Evolutionary conservation across 164 flowering plant genomes (phyloP).

Genomic region (Vitis amurensis): DNA sequence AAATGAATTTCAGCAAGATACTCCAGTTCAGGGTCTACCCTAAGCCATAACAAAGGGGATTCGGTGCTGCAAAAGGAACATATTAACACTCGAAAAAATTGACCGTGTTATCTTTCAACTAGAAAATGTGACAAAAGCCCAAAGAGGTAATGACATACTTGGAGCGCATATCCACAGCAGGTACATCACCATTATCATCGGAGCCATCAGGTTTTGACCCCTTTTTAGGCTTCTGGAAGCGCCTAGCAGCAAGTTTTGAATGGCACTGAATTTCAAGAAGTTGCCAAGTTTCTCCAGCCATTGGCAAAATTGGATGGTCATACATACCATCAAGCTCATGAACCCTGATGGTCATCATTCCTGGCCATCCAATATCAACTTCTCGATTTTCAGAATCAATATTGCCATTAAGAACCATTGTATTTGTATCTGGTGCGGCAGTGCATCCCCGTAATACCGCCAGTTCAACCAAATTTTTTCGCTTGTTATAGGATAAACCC

Average conservation of each 20-base stretch:
- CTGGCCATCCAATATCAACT: slow-evolving; percentile 91
- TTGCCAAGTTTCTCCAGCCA: slow-evolving; percentile 95
- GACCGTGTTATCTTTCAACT: neutral
- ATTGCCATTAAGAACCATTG: slow-evolving; percentile 36
- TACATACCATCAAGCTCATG: slow-evolving; percentile 96
- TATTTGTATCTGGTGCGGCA: slow-evolving; percentile 40
- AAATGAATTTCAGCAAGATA: slow-evolving; percentile 92
- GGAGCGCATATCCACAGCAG: slow-evolving; percentile 58
- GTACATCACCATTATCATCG: slow-evolving; percentile 84
- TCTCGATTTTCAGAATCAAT: slow-evolving; percentile 65
- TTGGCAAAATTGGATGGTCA: slow-evolving; percentile 91
- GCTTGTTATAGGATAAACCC: slow-evolving; percentile 93
- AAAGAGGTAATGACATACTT: slow-evolving; percentile 39
- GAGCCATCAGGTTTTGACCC: slow-evolving; percentile 89
- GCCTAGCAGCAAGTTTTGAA: slow-evolving; percentile 80
- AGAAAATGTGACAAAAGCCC: neutral
- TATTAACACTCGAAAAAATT: slow-evolving; percentile 3
- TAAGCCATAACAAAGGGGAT: slow-evolving; percentile 88
- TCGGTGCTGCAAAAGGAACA: slow-evolving; percentile 55
- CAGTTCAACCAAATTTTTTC: slow-evolving; percentile 86
- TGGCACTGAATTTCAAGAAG: slow-evolving; percentile 88
- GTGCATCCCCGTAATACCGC: slow-evolving; percentile 87
- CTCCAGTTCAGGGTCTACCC: slow-evolving; percentile 97
- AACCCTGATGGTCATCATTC: slow-evolving; percentile 95
- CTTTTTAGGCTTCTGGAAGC: slow-evolving; percentile 80